These are phyloP conservation scores for Clonostachys rhizophaga DNA, from an alignment of 2,329 filamentous ascomycete genomes.

Conservation along the genomic window DNA sequence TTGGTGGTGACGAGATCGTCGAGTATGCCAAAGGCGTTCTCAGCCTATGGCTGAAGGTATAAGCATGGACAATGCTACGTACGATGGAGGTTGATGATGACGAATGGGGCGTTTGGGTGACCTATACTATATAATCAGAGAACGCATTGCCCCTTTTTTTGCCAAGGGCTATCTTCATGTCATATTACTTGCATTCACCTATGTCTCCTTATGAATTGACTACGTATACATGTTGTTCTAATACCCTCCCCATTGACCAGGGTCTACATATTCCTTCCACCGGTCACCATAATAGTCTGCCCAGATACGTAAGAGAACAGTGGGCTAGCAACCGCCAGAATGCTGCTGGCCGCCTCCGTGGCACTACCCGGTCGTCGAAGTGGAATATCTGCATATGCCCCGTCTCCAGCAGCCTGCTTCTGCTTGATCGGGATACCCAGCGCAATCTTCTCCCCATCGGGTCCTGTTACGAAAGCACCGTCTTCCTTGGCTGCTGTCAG, in stretches of 20 bases:
- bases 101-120: constrained; percentile 19
- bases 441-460: constrained; percentile 70
- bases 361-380: constrained; percentile 72
- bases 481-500: constrained; percentile 82
- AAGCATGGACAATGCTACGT: constrained; percentile 5
- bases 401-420: constrained; percentile 30
- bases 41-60: constrained; percentile 74
- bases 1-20: constrained; percentile 92
- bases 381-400: constrained; percentile 66
- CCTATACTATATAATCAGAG: constrained; percentile 18
- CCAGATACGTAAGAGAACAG: constrained; percentile 81
- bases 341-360: constrained; percentile 72
- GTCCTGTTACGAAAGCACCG: constrained; percentile 72
- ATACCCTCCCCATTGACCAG: background rate
- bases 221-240: background rate
- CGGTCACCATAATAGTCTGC: constrained; percentile 83
- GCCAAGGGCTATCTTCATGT: background rate
- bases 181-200: no score
- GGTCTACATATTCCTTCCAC: constrained; percentile 59
- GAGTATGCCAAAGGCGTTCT: constrained; percentile 89
- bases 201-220: background rate
- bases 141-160: background rate
- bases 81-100: constrained; percentile 6
- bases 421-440: constrained; percentile 68
- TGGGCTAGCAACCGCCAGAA: constrained; percentile 77